Evolutionary conservation across 331 rosid genomes (phyloP).

Genomic region (Malus hybrid): DNA sequence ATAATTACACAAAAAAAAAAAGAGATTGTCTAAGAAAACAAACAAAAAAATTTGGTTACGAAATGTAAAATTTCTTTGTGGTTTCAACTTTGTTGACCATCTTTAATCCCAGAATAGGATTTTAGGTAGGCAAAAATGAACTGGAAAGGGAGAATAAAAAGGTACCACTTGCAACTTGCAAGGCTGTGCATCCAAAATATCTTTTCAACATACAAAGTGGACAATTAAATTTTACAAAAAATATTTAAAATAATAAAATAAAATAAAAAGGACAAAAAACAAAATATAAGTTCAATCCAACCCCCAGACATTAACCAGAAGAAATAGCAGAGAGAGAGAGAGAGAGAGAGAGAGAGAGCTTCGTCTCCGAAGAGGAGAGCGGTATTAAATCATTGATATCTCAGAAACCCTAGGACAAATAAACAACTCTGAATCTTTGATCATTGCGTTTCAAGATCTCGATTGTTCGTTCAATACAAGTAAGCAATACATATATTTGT

Average conservation of each 20-base stretch:
- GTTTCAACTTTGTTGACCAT: not conserved
- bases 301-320: conserved; percentile 36
- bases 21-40: too few species aligned
- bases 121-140: not conserved
- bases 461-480: conserved; percentile 48
- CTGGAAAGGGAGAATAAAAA: not conserved
- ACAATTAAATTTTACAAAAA: not conserved
- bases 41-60: too few species aligned
- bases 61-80: not conserved
- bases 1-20: too few species aligned
- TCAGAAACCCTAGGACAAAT: conserved; percentile 38
- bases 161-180: not conserved
- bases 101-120: not conserved
- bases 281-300: conserved; percentile 13
- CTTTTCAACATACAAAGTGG: not conserved
- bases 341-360: conserved; percentile 15
- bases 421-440: conserved; percentile 19
- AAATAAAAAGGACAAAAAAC: not conserved
- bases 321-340: conserved; percentile 20
- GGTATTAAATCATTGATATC: conserved; percentile 3
- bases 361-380: not conserved
- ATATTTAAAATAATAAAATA: not conserved
- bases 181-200: not conserved
- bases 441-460: conserved; percentile 62
- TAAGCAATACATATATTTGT: not conserved